Evolutionary conservation across 352 stramenopile genomes (phyloP), one percentile per base, ranked within the genome.

Genomic region (Phytophthora colocasiae): DNA sequence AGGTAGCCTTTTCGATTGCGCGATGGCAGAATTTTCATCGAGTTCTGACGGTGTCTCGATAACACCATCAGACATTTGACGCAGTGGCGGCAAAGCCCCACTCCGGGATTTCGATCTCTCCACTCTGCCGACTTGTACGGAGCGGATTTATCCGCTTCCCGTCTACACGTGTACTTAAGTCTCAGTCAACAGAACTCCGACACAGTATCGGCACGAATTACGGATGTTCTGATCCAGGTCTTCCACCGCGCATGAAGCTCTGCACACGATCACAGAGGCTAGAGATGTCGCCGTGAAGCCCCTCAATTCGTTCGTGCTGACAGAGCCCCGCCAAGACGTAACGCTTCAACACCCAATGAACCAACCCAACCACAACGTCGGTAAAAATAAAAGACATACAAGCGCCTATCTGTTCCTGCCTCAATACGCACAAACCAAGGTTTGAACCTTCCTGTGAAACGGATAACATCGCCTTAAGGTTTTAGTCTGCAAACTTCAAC

Each of bases 311-410:
- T 22, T 4, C 29, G 10, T 24, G 34, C 38, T 44, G n/a, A 10
- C 31, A 22, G 3, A 24, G 41, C 26, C 51, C 52, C 44, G 26
- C 31, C 7, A 45, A 15, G 31, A 41, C 31, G 41, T 43, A 50
- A 56, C 34, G 51, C 63, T 60, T 38, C 43, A 38, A 4, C 19
- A 49, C 6, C 22, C 19, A n/a, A 46, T 67, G 40, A 31, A 50
- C 40, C 60, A 61, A 62, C 62, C 58, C 34, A 54, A 62, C 51
- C n/a, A 14, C 45, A 49, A 22, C n/a, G 29, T 55, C 48, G 31
- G 39, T 55, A 70, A 66, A 70, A 70, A 70, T 70, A 66, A 70
- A 70, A 70, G 64, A 65, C 46, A 22, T 22, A 45, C 38, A 1
- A 45, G 10, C 19, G 29, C 6, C n/a, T 17, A 46, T 46, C 10